Conservation (phyloP, 2,329 filamentous ascomycete species). For the Arachnomyces sp. region DNA sequence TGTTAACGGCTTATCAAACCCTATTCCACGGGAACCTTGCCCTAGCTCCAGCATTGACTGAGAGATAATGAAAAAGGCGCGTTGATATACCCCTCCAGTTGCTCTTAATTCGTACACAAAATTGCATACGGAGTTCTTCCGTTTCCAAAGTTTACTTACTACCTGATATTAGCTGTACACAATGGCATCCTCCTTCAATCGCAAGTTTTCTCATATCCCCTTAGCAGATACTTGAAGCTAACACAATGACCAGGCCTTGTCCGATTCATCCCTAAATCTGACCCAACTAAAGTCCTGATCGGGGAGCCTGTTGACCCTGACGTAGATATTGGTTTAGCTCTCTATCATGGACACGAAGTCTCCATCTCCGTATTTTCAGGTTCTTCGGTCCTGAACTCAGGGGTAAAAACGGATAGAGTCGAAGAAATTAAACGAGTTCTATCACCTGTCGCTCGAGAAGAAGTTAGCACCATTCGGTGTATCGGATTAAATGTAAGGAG, state of each 20-base stretch:
- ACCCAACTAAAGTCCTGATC: slow-evolving; percentile 44
- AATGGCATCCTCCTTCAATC: slow-evolving; percentile 30
- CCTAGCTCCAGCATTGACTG: too few relatives aligned
- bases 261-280: slow-evolving; percentile 50
- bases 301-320: slow-evolving; percentile 48
- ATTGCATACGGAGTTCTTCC: slow-evolving; percentile 3
- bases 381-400: slow-evolving; percentile 49
- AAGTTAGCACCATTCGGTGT: slow-evolving; percentile 52
- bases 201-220: not conserved
- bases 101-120: too few relatives aligned
- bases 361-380: slow-evolving; percentile 52
- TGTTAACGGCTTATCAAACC: too few relatives aligned
- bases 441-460: slow-evolving; percentile 42
- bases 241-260: slow-evolving; percentile 45
- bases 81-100: too few relatives aligned
- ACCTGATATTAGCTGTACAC: slow-evolving; percentile 22
- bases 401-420: slow-evolving; percentile 40
- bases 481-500: slow-evolving; percentile 54
- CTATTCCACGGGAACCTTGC: too few relatives aligned
- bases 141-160: not conserved
- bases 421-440: slow-evolving; percentile 38
- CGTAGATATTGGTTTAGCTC: slow-evolving; percentile 51
- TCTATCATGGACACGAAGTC: slow-evolving; percentile 51
- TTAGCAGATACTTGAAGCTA: not conserved
- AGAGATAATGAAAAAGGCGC: too few relatives aligned